Conservation (phyloP, 2,329 filamentous ascomycete genomes). For the Alternaria sp. region DNA sequence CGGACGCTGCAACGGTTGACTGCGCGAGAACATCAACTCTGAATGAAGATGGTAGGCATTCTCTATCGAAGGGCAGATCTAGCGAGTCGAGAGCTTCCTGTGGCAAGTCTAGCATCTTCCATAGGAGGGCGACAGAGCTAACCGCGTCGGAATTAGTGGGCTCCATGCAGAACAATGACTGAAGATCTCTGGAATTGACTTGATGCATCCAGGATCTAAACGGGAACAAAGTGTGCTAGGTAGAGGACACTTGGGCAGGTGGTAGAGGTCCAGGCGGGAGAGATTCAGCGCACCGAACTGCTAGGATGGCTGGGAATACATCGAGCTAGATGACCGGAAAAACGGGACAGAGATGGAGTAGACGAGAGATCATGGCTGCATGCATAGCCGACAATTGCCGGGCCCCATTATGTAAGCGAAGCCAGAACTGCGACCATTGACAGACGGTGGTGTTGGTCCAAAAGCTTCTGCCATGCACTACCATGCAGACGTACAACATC, state of each 20-base stretch:
- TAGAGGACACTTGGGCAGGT: not conserved
- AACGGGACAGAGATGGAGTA: not conserved
- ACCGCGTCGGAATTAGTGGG: conserved; percentile 29
- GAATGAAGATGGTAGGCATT: conserved; percentile 58
- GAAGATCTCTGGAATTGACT: not conserved
- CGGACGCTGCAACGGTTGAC: conserved; percentile 58
- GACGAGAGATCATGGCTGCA: not conserved
- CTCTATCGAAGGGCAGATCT: conserved; percentile 22
- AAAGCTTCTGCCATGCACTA: not conserved
- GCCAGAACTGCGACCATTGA: not conserved
- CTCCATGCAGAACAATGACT: conserved; percentile 11
- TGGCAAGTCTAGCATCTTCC: conserved; percentile 33
- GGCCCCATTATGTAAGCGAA: not conserved
- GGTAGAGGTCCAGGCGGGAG: not conserved
- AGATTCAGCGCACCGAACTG: not conserved
- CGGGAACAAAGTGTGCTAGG: not conserved
- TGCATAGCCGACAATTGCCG: not conserved
- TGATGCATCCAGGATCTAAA: not conserved
- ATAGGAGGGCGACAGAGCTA: conserved; percentile 41
- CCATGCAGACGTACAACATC: not conserved
- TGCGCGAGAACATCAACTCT: conserved; percentile 62
- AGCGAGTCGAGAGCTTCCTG: conserved; percentile 28
- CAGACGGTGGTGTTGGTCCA: not conserved
- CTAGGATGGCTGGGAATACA: not conserved
- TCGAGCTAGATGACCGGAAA: not conserved